Conservation (phyloP, 108 stramenopile genomes). For the Craspedostauros australis region DNA sequence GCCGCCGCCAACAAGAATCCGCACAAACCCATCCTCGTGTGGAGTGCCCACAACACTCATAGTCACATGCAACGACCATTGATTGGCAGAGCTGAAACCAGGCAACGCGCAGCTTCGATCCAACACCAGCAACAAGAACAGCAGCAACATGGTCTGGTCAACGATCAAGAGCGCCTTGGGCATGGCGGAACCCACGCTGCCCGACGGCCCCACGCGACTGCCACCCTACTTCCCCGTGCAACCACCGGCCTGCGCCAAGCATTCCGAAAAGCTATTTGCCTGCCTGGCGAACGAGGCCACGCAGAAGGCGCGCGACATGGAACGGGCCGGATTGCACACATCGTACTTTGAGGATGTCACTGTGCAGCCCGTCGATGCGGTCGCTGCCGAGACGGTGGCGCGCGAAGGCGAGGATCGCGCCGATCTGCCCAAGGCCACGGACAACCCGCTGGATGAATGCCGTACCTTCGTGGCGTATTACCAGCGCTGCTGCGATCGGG, state of each 20-base stretch:
- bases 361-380: constrained; percentile 20
- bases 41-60: too few relatives aligned
- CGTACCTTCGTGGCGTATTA: constrained; percentile 66
- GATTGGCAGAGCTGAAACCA: too few relatives aligned
- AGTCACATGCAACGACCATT: too few relatives aligned
- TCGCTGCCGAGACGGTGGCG: constrained; percentile 31
- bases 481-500: constrained; percentile 74
- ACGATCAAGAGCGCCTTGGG: constrained; percentile 35
- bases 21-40: too few relatives aligned
- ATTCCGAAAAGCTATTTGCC: constrained; percentile 64
- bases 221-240: constrained; percentile 84
- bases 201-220: constrained; percentile 52
- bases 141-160: constrained; percentile 22
- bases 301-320: constrained; percentile 78
- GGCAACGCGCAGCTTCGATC: too few relatives aligned
- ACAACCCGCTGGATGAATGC: constrained; percentile 84
- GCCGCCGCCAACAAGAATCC: too few relatives aligned
- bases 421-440: constrained; percentile 49
- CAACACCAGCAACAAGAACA: not conserved
- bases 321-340: constrained; percentile 67
- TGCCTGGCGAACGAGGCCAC: constrained; percentile 77
- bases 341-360: constrained; percentile 67
- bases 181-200: constrained; percentile 38
- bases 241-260: constrained; percentile 77
- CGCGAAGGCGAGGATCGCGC: constrained; percentile 27